A percentile compares a stretch with the other conserved stretches of the same genome.
phyloP scores from a whole-genome alignment of 352 stramenopile genomes.

The Thraustochytrium striatum region DNA sequence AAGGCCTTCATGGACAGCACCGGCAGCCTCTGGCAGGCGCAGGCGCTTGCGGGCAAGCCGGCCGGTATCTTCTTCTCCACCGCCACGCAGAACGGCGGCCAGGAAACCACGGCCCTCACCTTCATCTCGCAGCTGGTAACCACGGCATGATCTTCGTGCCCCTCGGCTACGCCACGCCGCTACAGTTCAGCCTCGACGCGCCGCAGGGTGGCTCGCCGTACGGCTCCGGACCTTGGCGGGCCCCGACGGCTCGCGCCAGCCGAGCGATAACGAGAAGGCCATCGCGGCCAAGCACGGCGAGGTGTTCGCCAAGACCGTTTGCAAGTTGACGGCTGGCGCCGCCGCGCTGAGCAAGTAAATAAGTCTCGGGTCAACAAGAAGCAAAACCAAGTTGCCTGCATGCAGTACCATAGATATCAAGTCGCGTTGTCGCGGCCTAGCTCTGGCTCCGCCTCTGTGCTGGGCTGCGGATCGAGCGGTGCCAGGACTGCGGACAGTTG shows the following conservation, averaged over 20 bases:
- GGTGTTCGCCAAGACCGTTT: conserved; percentile 70
- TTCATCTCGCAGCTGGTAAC: conserved; percentile 75
- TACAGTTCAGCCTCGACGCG: conserved; percentile 71
- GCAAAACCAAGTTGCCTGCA: too few relatives aligned
- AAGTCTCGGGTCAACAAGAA: too few relatives aligned
- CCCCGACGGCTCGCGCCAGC: conserved; percentile 69
- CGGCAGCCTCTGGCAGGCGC: conserved; percentile 73
- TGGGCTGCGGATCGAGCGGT: too few relatives aligned
- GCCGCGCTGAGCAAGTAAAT: too few relatives aligned
- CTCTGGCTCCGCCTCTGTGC: too few relatives aligned
- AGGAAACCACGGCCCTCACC: conserved; percentile 79
- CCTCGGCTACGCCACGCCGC: conserved; percentile 64
- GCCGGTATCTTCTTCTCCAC: conserved; percentile 79
- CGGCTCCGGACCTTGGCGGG: conserved; percentile 75
- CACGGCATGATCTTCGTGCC: conserved; percentile 83
- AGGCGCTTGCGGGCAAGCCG: conserved; percentile 75
- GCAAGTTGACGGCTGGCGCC: conserved; percentile 74
- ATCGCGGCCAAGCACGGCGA: conserved; percentile 72
- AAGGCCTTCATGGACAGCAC: conserved; percentile 80
- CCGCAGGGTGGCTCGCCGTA: conserved; percentile 71
- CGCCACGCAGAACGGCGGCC: conserved; percentile 68
- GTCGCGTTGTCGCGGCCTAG: too few relatives aligned
- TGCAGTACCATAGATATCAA: too few relatives aligned
- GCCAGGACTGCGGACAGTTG: too few relatives aligned
- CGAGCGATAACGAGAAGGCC: conserved; percentile 70